phyloP scores from a whole-genome alignment of 805 yeast genomes.

The Vanderwaltozyma yarrowii region DNA sequence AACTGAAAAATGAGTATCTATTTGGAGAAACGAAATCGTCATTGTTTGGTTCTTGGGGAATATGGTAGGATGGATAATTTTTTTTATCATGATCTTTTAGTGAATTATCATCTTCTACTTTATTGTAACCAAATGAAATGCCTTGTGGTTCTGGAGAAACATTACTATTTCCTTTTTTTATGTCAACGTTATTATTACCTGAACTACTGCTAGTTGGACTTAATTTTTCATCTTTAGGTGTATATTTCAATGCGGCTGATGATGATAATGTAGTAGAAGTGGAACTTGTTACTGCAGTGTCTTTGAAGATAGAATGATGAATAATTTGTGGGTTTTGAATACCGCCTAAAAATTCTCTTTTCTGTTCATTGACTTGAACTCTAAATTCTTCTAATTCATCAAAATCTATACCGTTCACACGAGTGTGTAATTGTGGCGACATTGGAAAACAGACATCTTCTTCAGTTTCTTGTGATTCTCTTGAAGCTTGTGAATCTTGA shows the following conservation, averaged over 20 bases:
- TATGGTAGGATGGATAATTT: neutral
- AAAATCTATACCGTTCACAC: conserved; percentile 76
- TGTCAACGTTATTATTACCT: conserved; percentile 1
- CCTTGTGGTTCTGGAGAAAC: conserved; percentile 34
- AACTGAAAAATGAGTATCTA: conserved; percentile 72
- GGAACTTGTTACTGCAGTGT: conserved; percentile 7
- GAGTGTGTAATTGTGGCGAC: conserved; percentile 49
- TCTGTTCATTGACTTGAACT: conserved; percentile 44
- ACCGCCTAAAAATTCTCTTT: conserved; percentile 24
- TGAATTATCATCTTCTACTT: conserved; percentile 26
- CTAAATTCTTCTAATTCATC: conserved; percentile 82
- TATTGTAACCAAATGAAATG: conserved; percentile 33
- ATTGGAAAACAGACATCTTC: conserved; percentile 97
- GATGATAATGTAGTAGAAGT: conserved; percentile 35
- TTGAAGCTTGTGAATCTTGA: conserved; percentile 66
- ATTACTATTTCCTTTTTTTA: neutral
- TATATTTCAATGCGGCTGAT: conserved; percentile 51
- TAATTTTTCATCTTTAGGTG: conserved; percentile 32
- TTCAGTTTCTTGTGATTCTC: conserved; percentile 83
- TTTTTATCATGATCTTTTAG: neutral
- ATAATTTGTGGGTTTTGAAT: neutral
- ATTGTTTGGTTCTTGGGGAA: neutral
- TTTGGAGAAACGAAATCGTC: conserved; percentile 41
- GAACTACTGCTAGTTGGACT: neutral
- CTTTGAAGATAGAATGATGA: neutral